phyloP scores from a whole-genome alignment of 352 stramenopile species.

The Phytophthora parvispora region DNA sequence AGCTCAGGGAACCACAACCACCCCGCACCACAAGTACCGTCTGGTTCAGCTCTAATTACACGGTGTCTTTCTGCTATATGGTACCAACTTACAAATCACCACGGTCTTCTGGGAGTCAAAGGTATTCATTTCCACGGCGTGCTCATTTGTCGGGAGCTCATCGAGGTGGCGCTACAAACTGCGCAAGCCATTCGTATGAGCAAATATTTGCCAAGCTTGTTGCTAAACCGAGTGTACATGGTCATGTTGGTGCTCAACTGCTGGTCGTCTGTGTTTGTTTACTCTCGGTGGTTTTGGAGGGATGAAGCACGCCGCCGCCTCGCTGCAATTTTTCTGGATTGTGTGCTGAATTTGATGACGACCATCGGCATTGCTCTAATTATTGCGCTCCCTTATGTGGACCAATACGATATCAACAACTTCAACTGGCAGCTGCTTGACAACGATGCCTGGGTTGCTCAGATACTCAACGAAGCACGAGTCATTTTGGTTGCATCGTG shows the following conservation, averaged over 20 bases:
- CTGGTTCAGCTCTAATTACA: background rate
- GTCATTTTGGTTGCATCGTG: conserved; percentile 34
- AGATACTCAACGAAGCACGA: conserved; percentile 37
- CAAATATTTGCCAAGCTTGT: conserved; percentile 22
- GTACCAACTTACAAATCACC: background rate
- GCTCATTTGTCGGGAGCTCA: conserved; percentile 20
- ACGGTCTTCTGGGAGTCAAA: conserved; percentile 14
- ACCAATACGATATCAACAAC: conserved; percentile 6
- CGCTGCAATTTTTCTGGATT: conserved; percentile 25
- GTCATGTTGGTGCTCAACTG: conserved; percentile 40
- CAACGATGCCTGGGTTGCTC: conserved; percentile 14
- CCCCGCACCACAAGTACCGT: no score
- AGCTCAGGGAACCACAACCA: no score
- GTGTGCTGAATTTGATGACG: conserved; percentile 34
- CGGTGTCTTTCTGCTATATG: conserved; percentile 5
- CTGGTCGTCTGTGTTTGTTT: conserved; percentile 27
- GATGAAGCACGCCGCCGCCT: conserved; percentile 28
- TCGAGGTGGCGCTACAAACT: conserved; percentile 25
- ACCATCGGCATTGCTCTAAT: conserved; percentile 31
- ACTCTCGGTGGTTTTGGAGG: conserved; percentile 23
- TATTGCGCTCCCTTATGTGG: conserved; percentile 22
- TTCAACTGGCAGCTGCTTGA: conserved; percentile 2
- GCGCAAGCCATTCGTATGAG: conserved; percentile 40
- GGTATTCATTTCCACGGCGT: conserved; percentile 28
- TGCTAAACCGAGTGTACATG: conserved; percentile 45